Percentiles rank a stretch among this genome's conserved stretches.
phyloP scores from a whole-genome alignment of 192 early-diverging fungal genomes.

The Ambispora gerdemannii region DNA sequence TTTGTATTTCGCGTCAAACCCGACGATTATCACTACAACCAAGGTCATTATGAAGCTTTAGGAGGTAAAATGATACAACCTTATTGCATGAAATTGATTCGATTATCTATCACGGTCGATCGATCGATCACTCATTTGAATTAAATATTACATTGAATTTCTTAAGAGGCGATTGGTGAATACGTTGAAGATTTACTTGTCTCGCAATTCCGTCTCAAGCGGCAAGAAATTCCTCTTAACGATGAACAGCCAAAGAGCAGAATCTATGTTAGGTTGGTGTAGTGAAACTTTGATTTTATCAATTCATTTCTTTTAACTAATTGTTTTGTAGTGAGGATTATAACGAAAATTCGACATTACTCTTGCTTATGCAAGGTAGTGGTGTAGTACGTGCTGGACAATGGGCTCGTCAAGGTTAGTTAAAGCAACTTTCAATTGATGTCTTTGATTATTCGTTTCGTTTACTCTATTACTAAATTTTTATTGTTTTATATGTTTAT shows the following conservation, averaged over 20 bases:
- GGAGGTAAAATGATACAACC: conserved; percentile 17
- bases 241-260: conserved; percentile 10
- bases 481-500: not conserved
- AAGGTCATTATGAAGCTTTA: conserved; percentile 28
- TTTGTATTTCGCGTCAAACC: conserved; percentile 12
- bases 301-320: not conserved
- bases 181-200: conserved; percentile 29
- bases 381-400: conserved; percentile 37
- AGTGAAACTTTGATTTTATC: not conserved
- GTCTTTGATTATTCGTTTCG: not conserved
- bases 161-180: conserved; percentile 11
- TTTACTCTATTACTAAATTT: not conserved
- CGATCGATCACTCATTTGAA: too few species aligned
- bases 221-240: conserved; percentile 12
- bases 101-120: too few species aligned
- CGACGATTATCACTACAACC: conserved; percentile 18
- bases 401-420: conserved; percentile 33
- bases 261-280: conserved; percentile 19
- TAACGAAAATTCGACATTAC: conserved; percentile 1
- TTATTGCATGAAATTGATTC: not conserved
- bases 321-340: not conserved
- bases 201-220: not conserved
- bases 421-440: not conserved
- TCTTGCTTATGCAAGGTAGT: conserved; percentile 34
- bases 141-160: not conserved